phyloP scores from a whole-genome alignment of 768 basidiomycete genomes.

The Naganishia onofrii region DNA sequence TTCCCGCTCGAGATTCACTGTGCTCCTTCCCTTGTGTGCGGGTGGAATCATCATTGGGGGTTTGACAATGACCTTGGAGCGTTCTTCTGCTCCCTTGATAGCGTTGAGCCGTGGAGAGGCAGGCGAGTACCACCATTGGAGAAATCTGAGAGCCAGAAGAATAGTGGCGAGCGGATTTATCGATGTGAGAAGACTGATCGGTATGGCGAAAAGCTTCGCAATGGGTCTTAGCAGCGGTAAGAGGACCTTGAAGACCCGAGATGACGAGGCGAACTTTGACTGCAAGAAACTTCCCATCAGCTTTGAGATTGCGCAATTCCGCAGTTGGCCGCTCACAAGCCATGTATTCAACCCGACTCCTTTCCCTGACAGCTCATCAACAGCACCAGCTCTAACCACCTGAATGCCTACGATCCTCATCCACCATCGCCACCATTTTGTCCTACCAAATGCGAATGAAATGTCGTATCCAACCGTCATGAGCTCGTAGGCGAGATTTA shows the following conservation, averaged over 20 bases:
- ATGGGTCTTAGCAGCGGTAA: not conserved
- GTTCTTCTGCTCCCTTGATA: not conserved
- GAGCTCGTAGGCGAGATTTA: constrained; percentile 72
- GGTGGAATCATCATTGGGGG: constrained; percentile 29
- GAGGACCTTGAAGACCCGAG: not conserved
- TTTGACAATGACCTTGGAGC: constrained; percentile 19
- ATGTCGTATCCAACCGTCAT: constrained; percentile 81
- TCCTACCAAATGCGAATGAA: constrained; percentile 83
- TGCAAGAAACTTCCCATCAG: not conserved
- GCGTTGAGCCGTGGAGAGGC: constrained; percentile 66
- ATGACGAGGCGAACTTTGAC: not conserved
- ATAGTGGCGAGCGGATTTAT: constrained; percentile 65
- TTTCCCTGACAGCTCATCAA: constrained; percentile 60
- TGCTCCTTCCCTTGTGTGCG: constrained; percentile 13
- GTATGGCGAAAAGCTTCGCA: constrained; percentile 24
- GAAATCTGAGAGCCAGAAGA: constrained; percentile 92
- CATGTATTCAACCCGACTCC: not conserved
- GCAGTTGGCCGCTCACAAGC: constrained; percentile 16
- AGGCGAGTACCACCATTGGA: constrained; percentile 99
- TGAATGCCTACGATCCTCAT: constrained; percentile 78
- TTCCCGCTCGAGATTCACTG: constrained; percentile 21
- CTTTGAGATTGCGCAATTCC: not conserved
- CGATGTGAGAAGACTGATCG: constrained; percentile 32
- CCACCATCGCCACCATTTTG: constrained; percentile 87
- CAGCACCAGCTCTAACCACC: constrained; percentile 73